Conservation (phyloP, 2,329 filamentous ascomycete species). For the Monosporascus sp. region DNA sequence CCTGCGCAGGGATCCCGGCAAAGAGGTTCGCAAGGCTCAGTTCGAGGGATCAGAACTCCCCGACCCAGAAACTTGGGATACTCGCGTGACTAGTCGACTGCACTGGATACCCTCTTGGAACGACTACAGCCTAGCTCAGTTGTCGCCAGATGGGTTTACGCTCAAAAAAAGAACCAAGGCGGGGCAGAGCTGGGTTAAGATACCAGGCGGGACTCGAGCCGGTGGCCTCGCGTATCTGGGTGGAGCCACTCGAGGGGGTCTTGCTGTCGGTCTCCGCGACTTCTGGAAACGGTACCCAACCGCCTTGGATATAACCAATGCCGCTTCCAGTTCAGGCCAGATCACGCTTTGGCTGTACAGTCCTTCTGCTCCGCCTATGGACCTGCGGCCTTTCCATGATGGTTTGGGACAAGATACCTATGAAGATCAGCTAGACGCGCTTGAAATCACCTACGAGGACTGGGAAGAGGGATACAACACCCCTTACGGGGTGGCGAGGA, state of each 20-base stretch:
- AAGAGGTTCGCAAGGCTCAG: conserved; percentile 43
- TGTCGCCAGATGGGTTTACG: conserved; percentile 56
- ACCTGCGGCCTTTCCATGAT: conserved; percentile 54
- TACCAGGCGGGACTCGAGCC: conserved; percentile 50
- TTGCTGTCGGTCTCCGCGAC: conserved; percentile 52
- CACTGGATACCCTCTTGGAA: conserved; percentile 56
- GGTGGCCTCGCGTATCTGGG: conserved; percentile 56
- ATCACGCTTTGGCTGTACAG: conserved; percentile 59
- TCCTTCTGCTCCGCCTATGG: conserved; percentile 49
- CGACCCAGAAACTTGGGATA: conserved; percentile 40
- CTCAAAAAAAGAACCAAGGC: conserved; percentile 55
- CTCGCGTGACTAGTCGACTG: conserved; percentile 38
- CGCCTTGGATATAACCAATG: conserved; percentile 49
- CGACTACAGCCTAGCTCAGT: conserved; percentile 51
- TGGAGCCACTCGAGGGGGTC: conserved; percentile 49
- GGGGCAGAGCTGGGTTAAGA: conserved; percentile 53
- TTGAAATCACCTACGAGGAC: conserved; percentile 61
- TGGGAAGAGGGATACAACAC: conserved; percentile 51
- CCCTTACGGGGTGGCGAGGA: conserved; percentile 52
- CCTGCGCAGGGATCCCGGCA: conserved; percentile 49
- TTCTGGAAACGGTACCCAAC: conserved; percentile 62
- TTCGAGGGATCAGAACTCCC: conserved; percentile 41
- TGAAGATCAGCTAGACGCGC: conserved; percentile 51
- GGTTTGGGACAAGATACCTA: conserved; percentile 52
- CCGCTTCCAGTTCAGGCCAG: conserved; percentile 41